Base-by-base conservation (phyloP, 1,284 basidiomycete species). In the Cryptococcus hybrid region DNA sequence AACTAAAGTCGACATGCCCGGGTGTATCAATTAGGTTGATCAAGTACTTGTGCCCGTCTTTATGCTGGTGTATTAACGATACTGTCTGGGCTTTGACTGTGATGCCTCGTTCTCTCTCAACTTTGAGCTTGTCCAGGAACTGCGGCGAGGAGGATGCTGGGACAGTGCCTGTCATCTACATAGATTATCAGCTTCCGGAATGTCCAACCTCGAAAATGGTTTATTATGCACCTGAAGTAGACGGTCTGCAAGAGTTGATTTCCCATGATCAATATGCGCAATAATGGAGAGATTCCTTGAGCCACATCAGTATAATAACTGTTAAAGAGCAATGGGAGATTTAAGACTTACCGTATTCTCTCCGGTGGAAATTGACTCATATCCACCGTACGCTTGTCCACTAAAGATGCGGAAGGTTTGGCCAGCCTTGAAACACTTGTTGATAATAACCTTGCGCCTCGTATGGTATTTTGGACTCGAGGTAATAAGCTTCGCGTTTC, bases 21-120 rank as follows among this genome's bases (percentile, higher is more conserved):
- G 95, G 95, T 0, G 96, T 99, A 75, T 99, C 95, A 68, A 99
- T 95, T 39, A 99, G 82, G 77, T 99, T 99, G 64, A 99, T 84
- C 51, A 99, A 82, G 70, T 89, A 88, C 18, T 80, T 80, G 40
- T 81, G 78, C 5, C 83, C 84, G 49, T 83, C 74, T 9, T 80
- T 68, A 71, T 89, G 82, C 48, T 69, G 65, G 72, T 89, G 82
- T 58, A 94, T 80, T 88, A 97, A 95, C 84, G 89, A 93, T 6
- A 90, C 92, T 2, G 90, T 94, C 78, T 94, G 90, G 3, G 91
- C 91, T 78, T 94, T 92, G 69, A 94, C 92, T 79, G 76, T 81
- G 56, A 81, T 78, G 1, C 76, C 95, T 46, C 95, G 84, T 75
- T 99, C 95, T 52, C 92, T 82, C 75, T 99, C 94, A 1, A 99